Base-by-base conservation (phyloP, 768 basidiomycete genomes). In the Mycena haematopus region DNA sequence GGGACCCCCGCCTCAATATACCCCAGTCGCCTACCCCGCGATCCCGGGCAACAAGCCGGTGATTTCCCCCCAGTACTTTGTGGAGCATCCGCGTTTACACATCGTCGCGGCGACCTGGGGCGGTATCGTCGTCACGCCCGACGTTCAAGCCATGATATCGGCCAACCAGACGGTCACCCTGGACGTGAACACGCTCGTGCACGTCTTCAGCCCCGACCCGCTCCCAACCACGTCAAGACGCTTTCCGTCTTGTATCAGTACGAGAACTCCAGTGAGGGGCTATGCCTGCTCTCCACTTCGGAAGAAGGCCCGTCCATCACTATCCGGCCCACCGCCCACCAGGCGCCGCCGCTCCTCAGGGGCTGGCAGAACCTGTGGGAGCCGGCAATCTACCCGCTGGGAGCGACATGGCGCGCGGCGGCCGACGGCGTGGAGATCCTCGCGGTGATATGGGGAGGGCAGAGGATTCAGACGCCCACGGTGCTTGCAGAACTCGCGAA, bases 171-270 rank as follows among this genome's bases (percentile, higher is more conserved):
- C 24, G 14, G 9, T 27, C 46, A 27, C 24, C 13, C 25, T 47
- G 3, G 46, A 47, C 46, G 17, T 47, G 46, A 1, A 25, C 46
- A 13, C 46, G 24, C 46, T 47, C 46, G 46, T 47, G 11, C 46
- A 47, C 46, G 46, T 47, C 24, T 25, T 25, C 46, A 27, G 46
- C 46, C 46, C 46, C 46, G 46, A 47, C 46, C 46, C 46, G 25
- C 46, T 47, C 25, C 24, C 25, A 47, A 47, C 25, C 2, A 2
- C 13, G 13, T 15, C 46, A 47, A 47, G 46, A 47, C 46, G 24
- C 24, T 47, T 15, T 47, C 46, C 46, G 46, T 47, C 13, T 25
- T 47, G 24, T 47, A 47, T 15, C 46, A 47, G 46, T 47, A 47
- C 46, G 24, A 10, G 13, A 8, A 47, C 46, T 8, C 46, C 25